Conservation (phyloP, 441 rosid species). For the Euphorbia celastroides region DNA sequence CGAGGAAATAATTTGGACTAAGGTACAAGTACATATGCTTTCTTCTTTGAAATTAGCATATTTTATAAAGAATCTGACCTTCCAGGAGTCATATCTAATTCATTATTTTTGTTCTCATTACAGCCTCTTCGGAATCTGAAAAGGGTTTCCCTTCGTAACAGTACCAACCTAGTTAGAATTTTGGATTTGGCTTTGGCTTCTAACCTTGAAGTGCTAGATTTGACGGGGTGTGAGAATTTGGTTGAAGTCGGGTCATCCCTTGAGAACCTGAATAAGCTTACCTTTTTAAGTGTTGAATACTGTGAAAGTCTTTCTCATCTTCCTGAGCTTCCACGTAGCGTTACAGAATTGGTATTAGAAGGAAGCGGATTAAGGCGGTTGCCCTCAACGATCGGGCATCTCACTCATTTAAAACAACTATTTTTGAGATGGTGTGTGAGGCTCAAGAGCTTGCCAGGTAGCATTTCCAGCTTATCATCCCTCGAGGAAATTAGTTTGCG, state of each 20-base stretch:
- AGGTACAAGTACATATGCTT: not conserved
- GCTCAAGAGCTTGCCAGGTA: not conserved
- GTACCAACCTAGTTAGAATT: not conserved
- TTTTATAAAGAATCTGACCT: not conserved
- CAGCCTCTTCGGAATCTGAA: not conserved
- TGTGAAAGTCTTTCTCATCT: not conserved
- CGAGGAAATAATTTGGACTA: not conserved
- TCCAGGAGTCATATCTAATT: not conserved
- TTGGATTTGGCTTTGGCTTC: not conserved
- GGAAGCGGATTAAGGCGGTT: not conserved
- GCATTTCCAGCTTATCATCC: not conserved
- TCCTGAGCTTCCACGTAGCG: not conserved
- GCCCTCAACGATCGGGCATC: not conserved
- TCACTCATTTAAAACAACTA: not conserved
- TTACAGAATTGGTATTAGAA: not conserved
- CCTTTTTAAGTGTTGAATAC: not conserved
- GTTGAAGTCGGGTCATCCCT: not conserved
- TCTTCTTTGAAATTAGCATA: not conserved
- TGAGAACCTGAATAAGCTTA: not conserved
- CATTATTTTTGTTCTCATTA: not conserved
- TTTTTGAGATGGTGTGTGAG: not conserved
- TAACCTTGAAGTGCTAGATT: constrained; percentile 1
- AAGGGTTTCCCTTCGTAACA: not conserved
- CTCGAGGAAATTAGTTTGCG: not conserved
- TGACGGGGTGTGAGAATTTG: not conserved